Conservation (phyloP, 129 eudicot genomes). For the Smallanthus sonchifolius region DNA sequence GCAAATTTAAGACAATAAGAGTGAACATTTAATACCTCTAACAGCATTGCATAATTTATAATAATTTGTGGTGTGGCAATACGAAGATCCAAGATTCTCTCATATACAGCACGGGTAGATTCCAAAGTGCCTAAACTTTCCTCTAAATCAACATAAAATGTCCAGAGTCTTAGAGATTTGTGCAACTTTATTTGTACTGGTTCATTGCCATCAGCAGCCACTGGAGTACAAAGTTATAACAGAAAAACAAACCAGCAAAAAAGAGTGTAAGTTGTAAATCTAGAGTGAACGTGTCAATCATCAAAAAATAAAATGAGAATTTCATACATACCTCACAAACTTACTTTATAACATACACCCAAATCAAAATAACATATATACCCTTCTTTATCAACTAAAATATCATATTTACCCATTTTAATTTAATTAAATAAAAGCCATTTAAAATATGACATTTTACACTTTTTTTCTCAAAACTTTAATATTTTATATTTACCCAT, state of each 20-base stretch:
- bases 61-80: slow-evolving; percentile 96
- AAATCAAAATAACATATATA: no score
- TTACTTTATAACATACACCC: no score
- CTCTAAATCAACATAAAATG: slow-evolving; percentile 90
- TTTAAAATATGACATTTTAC: no score
- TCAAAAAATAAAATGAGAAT: neutral
- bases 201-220: slow-evolving; percentile 96
- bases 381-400: no score
- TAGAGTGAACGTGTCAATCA: neutral
- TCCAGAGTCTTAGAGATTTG: slow-evolving; percentile 82
- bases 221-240: slow-evolving; percentile 34
- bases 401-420: no score
- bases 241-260: neutral
- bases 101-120: slow-evolving; percentile 81
- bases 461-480: no score
- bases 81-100: slow-evolving; percentile 76
- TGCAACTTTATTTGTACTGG: slow-evolving; percentile 93
- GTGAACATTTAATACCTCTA: slow-evolving; percentile 52
- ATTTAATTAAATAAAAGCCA: no score
- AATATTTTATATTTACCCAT: no score
- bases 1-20: neutral
- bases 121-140: slow-evolving; percentile 87
- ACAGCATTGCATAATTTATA: slow-evolving; percentile 82
- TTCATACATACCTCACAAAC: no score
- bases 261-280: slow-evolving; percentile 1